Base-by-base conservation (phyloP, 148 eudicot genomes). In the Persicaria tinctoria region DNA sequence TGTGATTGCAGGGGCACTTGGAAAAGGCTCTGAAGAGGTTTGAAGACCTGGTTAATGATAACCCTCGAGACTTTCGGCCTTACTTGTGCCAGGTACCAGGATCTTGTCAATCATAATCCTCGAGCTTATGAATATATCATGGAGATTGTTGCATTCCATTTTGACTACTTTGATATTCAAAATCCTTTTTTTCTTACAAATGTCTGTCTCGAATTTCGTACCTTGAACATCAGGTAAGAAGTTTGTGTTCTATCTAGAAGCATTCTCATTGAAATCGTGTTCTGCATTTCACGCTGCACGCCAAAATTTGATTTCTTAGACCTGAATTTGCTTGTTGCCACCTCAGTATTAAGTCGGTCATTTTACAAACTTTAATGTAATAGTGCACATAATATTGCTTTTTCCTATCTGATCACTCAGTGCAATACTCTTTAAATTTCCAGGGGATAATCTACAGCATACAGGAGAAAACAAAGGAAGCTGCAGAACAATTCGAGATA, bases 41-140 rank as follows among this genome's bases (percentile, higher is more conserved):
- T 73, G 85, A 88, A 80, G 82, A 73, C 70, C 83, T 95, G 68
- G 75, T 92, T 77, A 60, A 77, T 56, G 96, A 92, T 72, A 90
- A 95, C 76, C 98, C 98, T 51, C 84, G 96, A 75, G 98, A 95
- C 79, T 95, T 95, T 64, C 89, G 98, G 75, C 98, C 98, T 51
- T 95, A 92, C 79, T 86, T 95, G 74, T 95, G 97, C 87, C 97
- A 89, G 98, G 98, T 90, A 69, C 46, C 8, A 38, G 2, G 5
- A 38, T 46, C 70, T 14, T 66, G 17, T 41, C 41, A 64, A 66
- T 66, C 17, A 38, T 66, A 41, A 14, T 13, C 1, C 3, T 66
- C 18, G 44, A 66, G 14, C 74, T 62, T 68, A 60, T 63, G 5
- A 17, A 44, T 20, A 73, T 44, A 47, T 69, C 9, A 13, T 66